Percentiles rank a stretch among this genome's conserved stretches.
Evolutionary conservation across 2,329 filamentous ascomycete genomes (phyloP).

Genomic region (Colletotrichum liriopes): DNA sequence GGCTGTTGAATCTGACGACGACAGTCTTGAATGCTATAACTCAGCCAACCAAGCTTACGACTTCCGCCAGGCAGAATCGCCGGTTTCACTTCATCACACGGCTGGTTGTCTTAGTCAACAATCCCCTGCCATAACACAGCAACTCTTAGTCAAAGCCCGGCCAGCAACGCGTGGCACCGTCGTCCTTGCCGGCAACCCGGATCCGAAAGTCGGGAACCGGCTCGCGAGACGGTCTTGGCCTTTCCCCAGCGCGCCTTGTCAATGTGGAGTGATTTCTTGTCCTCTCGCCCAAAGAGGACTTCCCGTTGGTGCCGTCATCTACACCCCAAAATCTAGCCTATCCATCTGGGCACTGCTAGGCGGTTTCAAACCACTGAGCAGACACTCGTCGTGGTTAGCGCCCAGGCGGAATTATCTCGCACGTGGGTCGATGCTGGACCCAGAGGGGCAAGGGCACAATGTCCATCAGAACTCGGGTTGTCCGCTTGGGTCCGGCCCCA

Average conservation of each 20-base stretch:
- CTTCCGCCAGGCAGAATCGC: not conserved
- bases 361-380: constrained; percentile 9
- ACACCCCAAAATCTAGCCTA: not conserved
- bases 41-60: not conserved
- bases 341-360: not conserved
- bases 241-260: not conserved
- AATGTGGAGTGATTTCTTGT: not conserved
- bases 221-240: not conserved
- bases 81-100: not conserved
- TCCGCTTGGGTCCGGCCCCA: not conserved
- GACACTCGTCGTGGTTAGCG: not conserved
- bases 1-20: no score
- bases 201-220: not conserved
- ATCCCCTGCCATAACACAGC: not conserved
- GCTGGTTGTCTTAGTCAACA: not conserved
- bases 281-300: not conserved
- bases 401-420: not conserved
- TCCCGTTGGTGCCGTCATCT: not conserved
- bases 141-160: not conserved
- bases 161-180: constrained; percentile 3
- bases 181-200: constrained; percentile 1
- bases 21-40: not conserved
- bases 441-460: not conserved
- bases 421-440: not conserved
- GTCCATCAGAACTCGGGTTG: not conserved